Evolutionary conservation across 2,329 filamentous ascomycete genomes (phyloP), one percentile per base, ranked within the genome.

Genomic region (Thyridium curvatum): DNA sequence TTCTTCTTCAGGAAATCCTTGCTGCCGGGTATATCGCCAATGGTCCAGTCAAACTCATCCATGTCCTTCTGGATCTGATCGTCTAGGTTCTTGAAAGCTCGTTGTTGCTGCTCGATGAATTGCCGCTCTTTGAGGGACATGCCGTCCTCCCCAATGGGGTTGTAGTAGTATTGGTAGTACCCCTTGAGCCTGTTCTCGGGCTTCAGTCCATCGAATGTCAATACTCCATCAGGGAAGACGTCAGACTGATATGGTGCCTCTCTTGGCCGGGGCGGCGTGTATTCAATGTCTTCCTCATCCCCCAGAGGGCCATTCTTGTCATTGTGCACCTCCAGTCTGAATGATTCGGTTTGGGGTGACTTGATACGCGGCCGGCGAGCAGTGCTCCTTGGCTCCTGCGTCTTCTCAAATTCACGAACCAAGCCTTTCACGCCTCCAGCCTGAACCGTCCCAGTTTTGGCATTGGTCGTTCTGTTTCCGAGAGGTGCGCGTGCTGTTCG

Each of bases 401-500:
- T 77, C 60, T 81, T 83, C 46, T 82, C 80, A 36, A 75, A 61
- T 42, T 81, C 77, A 35, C 73, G 70, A 31, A 73, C 69, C 16
- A 70, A 67, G 42, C 66, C 67, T 51, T 81, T 83, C 26, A 75
- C 81, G 21, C 76, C 81, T 10, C 10, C 10, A 26, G 21, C 10
- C 21, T 26, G 21, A 26, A 10, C 21, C 10, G 21, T 26, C 7
- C 77, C 77, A 4, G 80, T 82, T 42, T 94, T 97, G 39, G 86
- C 88, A 61, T 98, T 98, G 38, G 93, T 97, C 2, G 91, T 97
- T 64, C 98, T 98, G 71, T 87, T 84, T 28, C 91, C 91, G 35
- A 98, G 68, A 12, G 88, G 86, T 30, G 90, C 89, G 53, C 91
- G 81, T 43, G 41, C 47, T 3, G 71, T 82, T 42, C 80, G 79